phyloP scores from a whole-genome alignment of 495 filamentous ascomycete genomes.

The Neurospora sp. region DNA sequence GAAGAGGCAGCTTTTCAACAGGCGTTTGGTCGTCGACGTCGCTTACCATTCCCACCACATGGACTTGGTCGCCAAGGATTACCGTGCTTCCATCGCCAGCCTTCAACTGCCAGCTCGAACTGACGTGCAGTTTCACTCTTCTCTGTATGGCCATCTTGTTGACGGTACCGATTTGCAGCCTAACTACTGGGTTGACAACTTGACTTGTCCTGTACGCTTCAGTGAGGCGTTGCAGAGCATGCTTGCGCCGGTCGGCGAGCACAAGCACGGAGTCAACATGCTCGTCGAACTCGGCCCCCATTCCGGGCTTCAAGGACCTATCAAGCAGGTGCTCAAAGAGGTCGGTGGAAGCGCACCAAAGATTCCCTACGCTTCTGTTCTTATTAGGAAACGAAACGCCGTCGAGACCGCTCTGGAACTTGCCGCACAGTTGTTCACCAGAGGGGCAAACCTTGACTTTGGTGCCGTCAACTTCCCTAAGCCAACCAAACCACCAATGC shows the following conservation, averaged over 20 bases:
- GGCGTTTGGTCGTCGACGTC: conserved; percentile 45
- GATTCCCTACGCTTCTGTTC: conserved; percentile 19
- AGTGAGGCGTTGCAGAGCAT: conserved; percentile 27
- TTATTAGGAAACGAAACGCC: conserved; percentile 30
- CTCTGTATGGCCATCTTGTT: conserved; percentile 21
- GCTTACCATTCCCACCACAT: conserved; percentile 62
- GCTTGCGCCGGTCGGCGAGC: conserved; percentile 24
- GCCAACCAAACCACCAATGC: conserved; percentile 17
- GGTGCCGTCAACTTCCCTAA: conserved; percentile 34
- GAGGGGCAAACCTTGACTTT: conserved; percentile 32
- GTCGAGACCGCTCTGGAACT: conserved; percentile 34
- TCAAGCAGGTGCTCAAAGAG: conserved; percentile 43
- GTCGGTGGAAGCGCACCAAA: conserved; percentile 24
- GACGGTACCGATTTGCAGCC: conserved; percentile 24
- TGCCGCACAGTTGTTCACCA: conserved; percentile 33
- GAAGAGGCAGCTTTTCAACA: conserved; percentile 38
- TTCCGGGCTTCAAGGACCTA: conserved; percentile 45
- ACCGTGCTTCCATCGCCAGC: conserved; percentile 22
- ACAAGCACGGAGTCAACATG: conserved; percentile 31
- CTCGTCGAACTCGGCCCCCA: conserved; percentile 57
- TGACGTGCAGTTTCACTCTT: conserved; percentile 31
- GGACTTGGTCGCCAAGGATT: conserved; percentile 34
- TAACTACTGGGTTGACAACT: conserved; percentile 38
- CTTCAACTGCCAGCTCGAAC: conserved; percentile 22
- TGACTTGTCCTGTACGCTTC: conserved; percentile 33